Evolutionary conservation across 768 basidiomycete genomes (phyloP), one percentile per base, ranked within the genome.

Genomic region (Leucogyrophana mollusca): DNA sequence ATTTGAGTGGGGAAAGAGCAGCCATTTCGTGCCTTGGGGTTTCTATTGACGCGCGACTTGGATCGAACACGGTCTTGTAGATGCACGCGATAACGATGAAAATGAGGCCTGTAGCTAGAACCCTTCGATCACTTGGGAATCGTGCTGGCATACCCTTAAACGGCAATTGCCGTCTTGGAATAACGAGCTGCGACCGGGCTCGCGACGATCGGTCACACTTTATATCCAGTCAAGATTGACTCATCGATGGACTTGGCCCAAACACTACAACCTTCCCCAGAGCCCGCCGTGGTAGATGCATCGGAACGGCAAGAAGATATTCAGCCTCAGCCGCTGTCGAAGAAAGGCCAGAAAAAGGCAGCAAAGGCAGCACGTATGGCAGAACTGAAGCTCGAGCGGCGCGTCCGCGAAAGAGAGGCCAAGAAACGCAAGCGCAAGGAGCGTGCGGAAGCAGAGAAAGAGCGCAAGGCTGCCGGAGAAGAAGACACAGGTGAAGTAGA

Each of bases 271-370:
- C 20, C 35, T 37, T 21, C 35, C 6, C n/a, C 35, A 7, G 7
- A 16, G 9, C 7, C 20, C n/a, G 35, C 7, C n/a, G n/a, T 9
- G 35, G 35, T 16, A 16, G 20, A 37, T 7, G 20, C 35, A 6
- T 6, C 9, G 7, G 35, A 6, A 37, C n/a, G 6, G 7, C n/a
- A 16, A 11, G 37, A 17, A 14, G 49, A 47, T 32, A 33, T 46
- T 44, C 54, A 49, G 47, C 45, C 49, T 34, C 55, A 51, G 34
- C 60, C 73, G 25, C 76, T 85, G 47, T 90, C 90, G 24, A 93
- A 92, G 64, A 90, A 79, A 23, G 86, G 88, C 2, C 76, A 80
- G 57, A 92, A 92, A 64, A 85, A 78, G 59, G 79, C 82, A 3
- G 81, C 80, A n/a, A 88, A 78, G 63, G 81, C 81, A 13, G 82